Evolutionary conservation across 169 alveolate species (phyloP).

Genomic region (Cryptosporidium meleagridis): DNA sequence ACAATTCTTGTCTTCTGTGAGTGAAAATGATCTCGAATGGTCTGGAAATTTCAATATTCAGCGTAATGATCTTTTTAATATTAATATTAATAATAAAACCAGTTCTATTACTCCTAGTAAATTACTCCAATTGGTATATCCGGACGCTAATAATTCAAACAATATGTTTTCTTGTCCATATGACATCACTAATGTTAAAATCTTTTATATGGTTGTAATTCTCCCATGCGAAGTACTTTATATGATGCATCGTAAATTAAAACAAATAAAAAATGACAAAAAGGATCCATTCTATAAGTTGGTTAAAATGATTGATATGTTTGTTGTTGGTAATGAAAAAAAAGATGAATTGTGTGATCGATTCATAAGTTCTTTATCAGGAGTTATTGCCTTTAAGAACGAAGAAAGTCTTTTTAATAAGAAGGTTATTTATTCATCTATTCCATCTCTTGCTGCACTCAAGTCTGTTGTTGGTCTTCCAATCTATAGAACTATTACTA

Average conservation of each 20-base stretch:
- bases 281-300: neutral
- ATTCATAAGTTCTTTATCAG: slow-evolving; percentile 61
- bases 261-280: neutral
- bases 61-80: neutral
- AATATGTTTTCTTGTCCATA: slow-evolving; percentile 73
- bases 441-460: slow-evolving; percentile 35
- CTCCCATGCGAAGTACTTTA: slow-evolving; percentile 58
- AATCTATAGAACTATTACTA: slow-evolving; percentile 49
- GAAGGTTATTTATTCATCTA: slow-evolving; percentile 49
- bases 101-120: slow-evolving; percentile 48
- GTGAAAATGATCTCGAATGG: slow-evolving; percentile 63
- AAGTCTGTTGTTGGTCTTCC: slow-evolving; percentile 59
- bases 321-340: slow-evolving; percentile 46
- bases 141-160: neutral
- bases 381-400: slow-evolving; percentile 39
- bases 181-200: slow-evolving; percentile 39
- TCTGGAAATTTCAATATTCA: slow-evolving; percentile 18
- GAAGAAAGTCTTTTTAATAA: slow-evolving; percentile 3
- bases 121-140: slow-evolving; percentile 53
- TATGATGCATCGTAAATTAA: slow-evolving; percentile 9
- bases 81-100: neutral
- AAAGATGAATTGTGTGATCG: slow-evolving; percentile 30
- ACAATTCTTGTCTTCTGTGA: slow-evolving; percentile 47
- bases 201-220: slow-evolving; percentile 24
- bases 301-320: slow-evolving; percentile 61